Conservation (phyloP, 495 filamentous ascomycete species). For the Chaetomium cochliodes region DNA sequence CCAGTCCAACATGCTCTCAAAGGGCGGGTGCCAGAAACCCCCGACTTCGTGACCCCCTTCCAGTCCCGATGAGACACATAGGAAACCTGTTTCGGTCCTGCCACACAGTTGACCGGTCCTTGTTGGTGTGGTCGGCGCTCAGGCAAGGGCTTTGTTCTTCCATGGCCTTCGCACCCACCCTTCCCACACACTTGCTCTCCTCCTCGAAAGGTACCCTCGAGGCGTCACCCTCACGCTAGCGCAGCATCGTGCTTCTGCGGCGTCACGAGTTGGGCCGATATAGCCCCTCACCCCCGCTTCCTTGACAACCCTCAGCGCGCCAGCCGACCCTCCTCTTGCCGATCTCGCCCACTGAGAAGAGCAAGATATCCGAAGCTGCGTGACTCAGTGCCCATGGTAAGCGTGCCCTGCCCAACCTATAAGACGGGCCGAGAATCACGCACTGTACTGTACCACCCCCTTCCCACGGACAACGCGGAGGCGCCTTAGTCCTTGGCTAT, state of each 20-base stretch:
- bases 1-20: background rate
- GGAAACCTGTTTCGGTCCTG: background rate
- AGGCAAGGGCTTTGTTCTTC: background rate
- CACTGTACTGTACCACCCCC: slow-evolving; percentile 25
- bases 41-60: background rate
- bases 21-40: background rate
- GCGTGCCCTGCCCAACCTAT: slow-evolving; percentile 14
- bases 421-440: background rate
- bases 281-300: slow-evolving; percentile 5
- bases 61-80: background rate
- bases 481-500: slow-evolving; percentile 19
- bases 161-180: background rate
- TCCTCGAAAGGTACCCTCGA: background rate
- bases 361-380: background rate
- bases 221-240: background rate
- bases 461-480: slow-evolving; percentile 1
- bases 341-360: background rate
- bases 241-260: background rate
- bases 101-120: background rate
- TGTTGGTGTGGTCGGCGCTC: background rate
- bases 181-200: background rate
- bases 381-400: slow-evolving; percentile 8
- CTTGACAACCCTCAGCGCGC: background rate
- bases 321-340: slow-evolving; percentile 8
- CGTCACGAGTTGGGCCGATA: background rate